Evolutionary conservation across 2,329 filamentous ascomycete genomes (phyloP).

Genomic region (Metarhizium sp.): DNA sequence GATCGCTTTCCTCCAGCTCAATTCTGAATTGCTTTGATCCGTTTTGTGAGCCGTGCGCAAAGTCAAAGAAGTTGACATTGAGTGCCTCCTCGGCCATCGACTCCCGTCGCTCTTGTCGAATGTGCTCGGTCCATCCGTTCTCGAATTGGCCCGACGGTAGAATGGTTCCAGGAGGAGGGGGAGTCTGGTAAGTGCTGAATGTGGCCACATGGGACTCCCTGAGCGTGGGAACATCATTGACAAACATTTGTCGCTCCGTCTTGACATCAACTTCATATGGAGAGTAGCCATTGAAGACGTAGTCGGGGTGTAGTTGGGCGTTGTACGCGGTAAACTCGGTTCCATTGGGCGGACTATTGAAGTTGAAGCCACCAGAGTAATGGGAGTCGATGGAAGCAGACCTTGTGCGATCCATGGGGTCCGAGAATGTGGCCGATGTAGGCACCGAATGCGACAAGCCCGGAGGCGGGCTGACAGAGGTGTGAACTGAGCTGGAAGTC

Average conservation of each 20-base stretch:
- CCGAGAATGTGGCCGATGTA: constrained; percentile 71
- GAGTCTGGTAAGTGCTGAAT: constrained; percentile 82
- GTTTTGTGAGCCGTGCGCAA: constrained; percentile 57
- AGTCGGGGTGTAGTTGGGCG: constrained; percentile 51
- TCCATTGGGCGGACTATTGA: constrained; percentile 51
- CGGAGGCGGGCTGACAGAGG: constrained; percentile 58
- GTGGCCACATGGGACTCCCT: constrained; percentile 83
- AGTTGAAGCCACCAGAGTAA: constrained; percentile 63
- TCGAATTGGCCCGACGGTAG: constrained; percentile 52
- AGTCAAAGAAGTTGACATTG: constrained; percentile 77
- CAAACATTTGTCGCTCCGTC: constrained; percentile 87
- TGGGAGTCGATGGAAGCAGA: constrained; percentile 76
- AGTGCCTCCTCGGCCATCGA: constrained; percentile 56
- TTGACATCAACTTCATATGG: constrained; percentile 95
- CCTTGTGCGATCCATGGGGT: constrained; percentile 62
- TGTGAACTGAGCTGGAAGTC: constrained; percentile 48
- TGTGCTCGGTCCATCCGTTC: constrained; percentile 50
- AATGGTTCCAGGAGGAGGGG: constrained; percentile 59
- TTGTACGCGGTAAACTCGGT: constrained; percentile 53
- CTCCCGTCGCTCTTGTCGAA: constrained; percentile 40
- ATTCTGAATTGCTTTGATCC: constrained; percentile 61
- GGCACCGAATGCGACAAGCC: constrained; percentile 73
- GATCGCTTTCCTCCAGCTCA: constrained; percentile 80
- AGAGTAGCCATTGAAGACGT: constrained; percentile 50
- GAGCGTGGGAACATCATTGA: constrained; percentile 80